phyloP scores from a whole-genome alignment of 306 rosid genomes.

The Adenanthera pavonina region DNA sequence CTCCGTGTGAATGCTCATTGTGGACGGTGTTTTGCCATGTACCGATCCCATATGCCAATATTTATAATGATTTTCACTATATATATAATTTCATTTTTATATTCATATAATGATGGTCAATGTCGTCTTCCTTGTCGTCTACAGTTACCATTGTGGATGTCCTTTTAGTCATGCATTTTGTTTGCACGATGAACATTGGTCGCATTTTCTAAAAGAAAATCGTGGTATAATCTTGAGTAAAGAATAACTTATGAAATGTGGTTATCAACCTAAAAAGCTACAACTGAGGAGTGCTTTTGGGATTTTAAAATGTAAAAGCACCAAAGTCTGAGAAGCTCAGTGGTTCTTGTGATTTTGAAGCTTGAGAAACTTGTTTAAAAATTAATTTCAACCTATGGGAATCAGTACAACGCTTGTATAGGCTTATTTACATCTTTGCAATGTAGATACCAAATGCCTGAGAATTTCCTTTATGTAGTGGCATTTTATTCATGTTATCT shows the following conservation, averaged over 20 bases:
- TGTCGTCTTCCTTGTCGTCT: not conserved
- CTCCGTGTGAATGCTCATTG: not conserved
- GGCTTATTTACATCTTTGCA: constrained; percentile 19
- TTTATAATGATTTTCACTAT: too few relatives aligned
- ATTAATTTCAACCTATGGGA: not conserved
- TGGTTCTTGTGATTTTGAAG: not conserved
- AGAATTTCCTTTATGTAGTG: not conserved
- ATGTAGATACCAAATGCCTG: not conserved
- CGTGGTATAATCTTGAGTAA: constrained; percentile 15
- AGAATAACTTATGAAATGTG: constrained; percentile 19
- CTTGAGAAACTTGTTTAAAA: constrained; percentile 14
- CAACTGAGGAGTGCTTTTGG: not conserved
- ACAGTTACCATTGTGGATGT: constrained; percentile 6
- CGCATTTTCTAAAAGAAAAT: constrained; percentile 8
- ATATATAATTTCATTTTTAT: not conserved
- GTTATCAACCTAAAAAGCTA: not conserved
- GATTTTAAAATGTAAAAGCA: constrained; percentile 1
- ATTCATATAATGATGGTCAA: not conserved
- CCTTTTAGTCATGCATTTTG: not conserved
- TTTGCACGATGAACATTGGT: constrained; percentile 9
- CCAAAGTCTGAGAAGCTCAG: constrained; percentile 1
- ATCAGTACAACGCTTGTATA: not conserved
- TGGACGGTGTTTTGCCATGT: constrained; percentile 11
- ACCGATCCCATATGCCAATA: not conserved
- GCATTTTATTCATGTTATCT: constrained; percentile 10